Conservation (phyloP, 2,329 filamentous ascomycete species). For the Stachybotrys echinatus region DNA sequence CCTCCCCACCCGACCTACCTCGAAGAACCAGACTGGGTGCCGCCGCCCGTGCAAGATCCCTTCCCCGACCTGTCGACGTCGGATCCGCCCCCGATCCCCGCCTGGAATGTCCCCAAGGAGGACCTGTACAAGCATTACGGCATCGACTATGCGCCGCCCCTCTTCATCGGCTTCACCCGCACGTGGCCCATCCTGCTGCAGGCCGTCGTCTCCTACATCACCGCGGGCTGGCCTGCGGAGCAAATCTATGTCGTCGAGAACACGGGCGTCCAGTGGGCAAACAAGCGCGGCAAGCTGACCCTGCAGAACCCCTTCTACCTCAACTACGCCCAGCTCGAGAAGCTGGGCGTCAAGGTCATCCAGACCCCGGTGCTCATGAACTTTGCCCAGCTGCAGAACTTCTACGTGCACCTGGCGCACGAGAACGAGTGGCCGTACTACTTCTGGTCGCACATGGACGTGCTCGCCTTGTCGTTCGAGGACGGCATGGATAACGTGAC, state of each 20-base stretch:
- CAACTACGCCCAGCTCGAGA: slow-evolving; percentile 41
- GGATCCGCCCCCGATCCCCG: slow-evolving; percentile 30
- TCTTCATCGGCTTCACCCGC: slow-evolving; percentile 56
- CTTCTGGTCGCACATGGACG: slow-evolving; percentile 55
- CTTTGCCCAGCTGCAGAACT: slow-evolving; percentile 53
- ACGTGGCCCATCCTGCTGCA: slow-evolving; percentile 51
- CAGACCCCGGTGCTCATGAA: slow-evolving; percentile 45
- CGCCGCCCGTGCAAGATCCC: slow-evolving; percentile 33
- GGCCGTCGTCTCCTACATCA: slow-evolving; percentile 50
- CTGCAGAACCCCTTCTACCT: slow-evolving; percentile 53
- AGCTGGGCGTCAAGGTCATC: slow-evolving; percentile 47
- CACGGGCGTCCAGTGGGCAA: slow-evolving; percentile 50
- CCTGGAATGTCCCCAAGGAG: slow-evolving; percentile 35
- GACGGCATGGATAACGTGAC: slow-evolving; percentile 27
- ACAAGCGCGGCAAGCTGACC: slow-evolving; percentile 39
- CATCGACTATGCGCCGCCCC: slow-evolving; percentile 36
- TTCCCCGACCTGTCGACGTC: slow-evolving; percentile 33
- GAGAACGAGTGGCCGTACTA: slow-evolving; percentile 40
- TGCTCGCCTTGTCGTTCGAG: slow-evolving; percentile 37
- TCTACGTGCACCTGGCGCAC: slow-evolving; percentile 41
- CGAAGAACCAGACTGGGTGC: slow-evolving; percentile 23
- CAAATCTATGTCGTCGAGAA: slow-evolving; percentile 57
- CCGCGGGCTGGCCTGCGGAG: slow-evolving; percentile 51
- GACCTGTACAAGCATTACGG: slow-evolving; percentile 32
- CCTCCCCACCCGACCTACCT: slow-evolving; percentile 24